These are phyloP conservation scores for Fusarium avenaceum DNA, from an alignment of 2,329 filamentous ascomycete genomes.

Conservation along the genomic window DNA sequence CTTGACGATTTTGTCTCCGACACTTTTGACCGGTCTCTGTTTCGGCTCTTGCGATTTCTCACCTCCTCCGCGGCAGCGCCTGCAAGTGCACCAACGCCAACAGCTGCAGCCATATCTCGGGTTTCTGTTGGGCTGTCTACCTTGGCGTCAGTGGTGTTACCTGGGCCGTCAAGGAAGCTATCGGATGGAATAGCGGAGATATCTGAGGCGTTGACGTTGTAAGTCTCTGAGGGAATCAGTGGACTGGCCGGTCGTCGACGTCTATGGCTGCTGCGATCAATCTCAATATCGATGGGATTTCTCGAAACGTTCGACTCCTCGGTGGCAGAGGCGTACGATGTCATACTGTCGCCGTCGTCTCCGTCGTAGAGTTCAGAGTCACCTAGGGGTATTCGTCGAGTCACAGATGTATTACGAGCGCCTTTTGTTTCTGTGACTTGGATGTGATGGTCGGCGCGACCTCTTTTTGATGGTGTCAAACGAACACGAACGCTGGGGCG, in stretches of 20 bases:
- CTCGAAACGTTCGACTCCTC: conserved; percentile 83
- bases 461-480: conserved; percentile 82
- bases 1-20: conserved; percentile 57
- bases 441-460: conserved; percentile 77
- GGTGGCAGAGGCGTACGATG: conserved; percentile 82
- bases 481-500: conserved; percentile 85
- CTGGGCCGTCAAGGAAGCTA: conserved; percentile 72
- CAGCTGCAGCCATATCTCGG: conserved; percentile 56
- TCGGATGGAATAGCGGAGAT: conserved; percentile 81
- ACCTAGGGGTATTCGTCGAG: conserved; percentile 67
- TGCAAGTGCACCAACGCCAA: conserved; percentile 52
- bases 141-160: conserved; percentile 58
- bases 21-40: conserved; percentile 59
- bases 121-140: conserved; percentile 59
- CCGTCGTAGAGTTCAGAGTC: conserved; percentile 60
- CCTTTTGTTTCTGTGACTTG: conserved; percentile 87
- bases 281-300: conserved; percentile 90
- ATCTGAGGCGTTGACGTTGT: conserved; percentile 80
- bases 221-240: conserved; percentile 73
- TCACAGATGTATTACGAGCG: conserved; percentile 74
- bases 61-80: conserved; percentile 59
- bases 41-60: conserved; percentile 61
- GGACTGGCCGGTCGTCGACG: conserved; percentile 76
- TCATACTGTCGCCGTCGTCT: conserved; percentile 76
- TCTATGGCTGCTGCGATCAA: conserved; percentile 72